phyloP scores from a whole-genome alignment of 2,329 filamentous ascomycete species.

The Alternaria sp. region DNA sequence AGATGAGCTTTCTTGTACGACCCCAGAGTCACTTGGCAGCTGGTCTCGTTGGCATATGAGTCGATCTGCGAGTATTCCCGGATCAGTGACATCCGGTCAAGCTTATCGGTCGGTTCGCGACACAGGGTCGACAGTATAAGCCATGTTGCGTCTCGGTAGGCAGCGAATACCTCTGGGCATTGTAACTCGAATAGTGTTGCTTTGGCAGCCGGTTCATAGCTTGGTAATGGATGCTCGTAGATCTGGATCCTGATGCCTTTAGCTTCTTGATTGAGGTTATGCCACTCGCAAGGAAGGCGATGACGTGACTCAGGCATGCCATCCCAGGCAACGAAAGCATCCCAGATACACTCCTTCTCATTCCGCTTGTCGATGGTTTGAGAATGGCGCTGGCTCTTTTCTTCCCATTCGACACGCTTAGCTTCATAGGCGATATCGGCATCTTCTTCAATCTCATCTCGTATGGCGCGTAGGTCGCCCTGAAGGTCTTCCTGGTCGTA shows the following conservation, averaged over 20 bases:
- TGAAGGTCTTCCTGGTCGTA: conserved; percentile 44
- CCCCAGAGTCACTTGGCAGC: conserved; percentile 47
- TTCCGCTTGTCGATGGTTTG: conserved; percentile 33
- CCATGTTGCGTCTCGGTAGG: conserved; percentile 63
- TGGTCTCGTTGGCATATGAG: conserved; percentile 18
- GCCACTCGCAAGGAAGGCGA: conserved; percentile 52
- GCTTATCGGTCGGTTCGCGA: conserved; percentile 1
- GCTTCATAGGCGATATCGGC: conserved; percentile 31
- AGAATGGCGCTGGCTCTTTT: conserved; percentile 26
- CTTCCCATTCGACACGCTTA: conserved; percentile 52
- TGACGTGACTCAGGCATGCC: conserved; percentile 15
- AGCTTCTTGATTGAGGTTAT: conserved; percentile 45
- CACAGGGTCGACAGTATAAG: conserved; percentile 51
- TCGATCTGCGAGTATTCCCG: conserved; percentile 43
- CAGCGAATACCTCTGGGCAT: conserved; percentile 53
- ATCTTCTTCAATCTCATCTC: conserved; percentile 42
- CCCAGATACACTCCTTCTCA: conserved; percentile 38
- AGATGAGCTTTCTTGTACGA: conserved; percentile 57
- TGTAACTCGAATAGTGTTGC: conserved; percentile 60
- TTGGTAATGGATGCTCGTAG: conserved; percentile 60
- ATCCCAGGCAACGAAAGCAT: conserved; percentile 27
- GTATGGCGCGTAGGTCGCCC: conserved; percentile 36
- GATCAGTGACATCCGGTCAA: conserved; percentile 27
- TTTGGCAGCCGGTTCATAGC: conserved; percentile 42
- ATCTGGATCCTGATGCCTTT: conserved; percentile 53